Percentiles rank a stretch among this genome's conserved stretches.
These are phyloP conservation scores for Chamaecrista fasciculata DNA, from an alignment of 306 rosid species.

Conservation along the genomic window DNA sequence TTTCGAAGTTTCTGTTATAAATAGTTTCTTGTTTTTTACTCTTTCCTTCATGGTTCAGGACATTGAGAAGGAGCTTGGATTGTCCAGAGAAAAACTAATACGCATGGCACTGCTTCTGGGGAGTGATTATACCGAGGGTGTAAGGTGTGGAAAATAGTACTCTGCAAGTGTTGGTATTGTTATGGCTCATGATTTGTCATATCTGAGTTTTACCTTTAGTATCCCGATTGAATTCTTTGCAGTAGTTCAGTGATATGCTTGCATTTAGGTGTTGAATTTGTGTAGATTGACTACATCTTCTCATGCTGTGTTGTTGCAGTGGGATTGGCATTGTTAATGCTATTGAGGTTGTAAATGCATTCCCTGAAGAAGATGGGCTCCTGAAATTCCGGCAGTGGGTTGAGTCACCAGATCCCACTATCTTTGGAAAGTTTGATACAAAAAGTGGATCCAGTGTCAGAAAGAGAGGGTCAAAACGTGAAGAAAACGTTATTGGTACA, in stretches of 20 bases:
- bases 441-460: conserved; percentile 42
- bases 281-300: conserved; percentile 27
- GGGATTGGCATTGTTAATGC: conserved; percentile 99
- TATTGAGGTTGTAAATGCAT: conserved; percentile 86
- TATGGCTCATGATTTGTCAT: conserved; percentile 29
- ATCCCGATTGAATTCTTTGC: background rate
- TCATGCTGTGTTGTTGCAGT: conserved; percentile 43
- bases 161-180: conserved; percentile 13
- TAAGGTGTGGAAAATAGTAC: conserved; percentile 56
- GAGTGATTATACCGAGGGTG: conserved; percentile 97
- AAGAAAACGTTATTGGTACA: conserved; percentile 28
- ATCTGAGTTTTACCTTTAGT: conserved; percentile 2
- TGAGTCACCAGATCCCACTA: conserved; percentile 96
- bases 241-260: conserved; percentile 18
- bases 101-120: conserved; percentile 93
- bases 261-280: conserved; percentile 3
- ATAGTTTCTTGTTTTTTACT: background rate
- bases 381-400: conserved; percentile 79
- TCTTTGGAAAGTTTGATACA: conserved; percentile 59
- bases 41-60: conserved; percentile 60
- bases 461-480: conserved; percentile 54
- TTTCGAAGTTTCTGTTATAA: background rate
- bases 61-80: conserved; percentile 88
- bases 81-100: conserved; percentile 70
- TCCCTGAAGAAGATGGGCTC: conserved; percentile 90